These are phyloP conservation scores for Fusarium sp. DNA, from an alignment of 2,329 filamentous ascomycete genomes.

Conservation along the genomic window DNA sequence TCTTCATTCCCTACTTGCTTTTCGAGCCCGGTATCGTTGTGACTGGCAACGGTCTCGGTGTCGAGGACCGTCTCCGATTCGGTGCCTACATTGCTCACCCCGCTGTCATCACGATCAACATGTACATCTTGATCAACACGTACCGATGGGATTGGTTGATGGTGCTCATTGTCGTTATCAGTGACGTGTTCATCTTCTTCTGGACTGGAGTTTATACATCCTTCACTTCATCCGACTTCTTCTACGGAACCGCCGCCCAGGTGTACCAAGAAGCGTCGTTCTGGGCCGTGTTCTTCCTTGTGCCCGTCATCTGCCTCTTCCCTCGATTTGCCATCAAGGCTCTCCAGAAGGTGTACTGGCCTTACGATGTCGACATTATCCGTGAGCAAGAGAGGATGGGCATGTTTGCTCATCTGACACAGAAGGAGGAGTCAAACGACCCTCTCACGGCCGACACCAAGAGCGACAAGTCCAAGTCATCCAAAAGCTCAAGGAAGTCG, in stretches of 20 bases:
- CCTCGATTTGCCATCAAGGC: constrained; percentile 90
- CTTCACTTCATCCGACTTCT: constrained; percentile 60
- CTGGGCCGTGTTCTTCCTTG: constrained; percentile 86
- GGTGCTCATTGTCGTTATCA: constrained; percentile 82
- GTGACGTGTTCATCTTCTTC: constrained; percentile 89
- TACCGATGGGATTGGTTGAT: constrained; percentile 99
- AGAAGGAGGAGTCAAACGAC: constrained; percentile 48
- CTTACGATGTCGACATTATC: constrained; percentile 93
- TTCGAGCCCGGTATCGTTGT: constrained; percentile 77
- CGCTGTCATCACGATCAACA: constrained; percentile 88
- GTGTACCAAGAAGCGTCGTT: constrained; percentile 86
- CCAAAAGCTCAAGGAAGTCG: constrained; percentile 61
- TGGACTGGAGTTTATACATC: constrained; percentile 91
- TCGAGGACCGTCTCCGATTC: constrained; percentile 85
- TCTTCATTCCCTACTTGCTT: constrained; percentile 90
- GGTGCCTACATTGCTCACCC: constrained; percentile 89
- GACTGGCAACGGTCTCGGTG: constrained; percentile 77
- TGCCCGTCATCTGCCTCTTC: constrained; percentile 83
- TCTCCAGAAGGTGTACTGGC: constrained; percentile 93
- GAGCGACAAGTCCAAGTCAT: constrained; percentile 63
- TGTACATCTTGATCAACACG: constrained; percentile 95
- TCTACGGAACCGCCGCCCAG: constrained; percentile 83
- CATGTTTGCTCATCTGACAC: constrained; percentile 78
- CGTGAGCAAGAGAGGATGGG: constrained; percentile 90
- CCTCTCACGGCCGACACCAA: constrained; percentile 54